Base-by-base conservation (phyloP, 495 filamentous ascomycete species). In the Aspergillus ostianus region DNA sequence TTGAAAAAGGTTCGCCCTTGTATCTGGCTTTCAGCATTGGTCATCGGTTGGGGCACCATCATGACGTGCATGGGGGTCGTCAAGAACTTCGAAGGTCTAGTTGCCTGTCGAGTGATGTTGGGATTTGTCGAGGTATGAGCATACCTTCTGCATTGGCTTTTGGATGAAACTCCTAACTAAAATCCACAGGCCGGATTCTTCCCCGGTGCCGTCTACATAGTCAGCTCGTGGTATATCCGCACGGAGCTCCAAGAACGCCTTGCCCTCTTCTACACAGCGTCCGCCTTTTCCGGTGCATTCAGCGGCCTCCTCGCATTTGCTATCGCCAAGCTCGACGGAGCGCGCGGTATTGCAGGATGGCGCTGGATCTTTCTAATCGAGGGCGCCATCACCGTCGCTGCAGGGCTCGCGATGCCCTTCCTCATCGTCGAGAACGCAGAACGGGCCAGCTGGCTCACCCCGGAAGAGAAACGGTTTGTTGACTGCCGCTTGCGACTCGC, bases 341-440 rank as follows among this genome's bases (percentile, higher is more conserved):
- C 72, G 6, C 60, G 64, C 15, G 67, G 56, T 4, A 64, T 81
- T 48, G 67, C 75, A 57, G 77, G 76, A 1, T 84, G 79, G 82
- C 70, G 80, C 53, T 83, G 81, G 72, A 83, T 85, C 53, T 85
- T 85, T 65, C 63, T 73, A 18, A 72, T 85, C 30, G 84, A 84
- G 59, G 77, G 80, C 0, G 29, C 77, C 13, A 77, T 84, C 56
- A 84, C 82, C 6, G 70, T 76, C 51, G 67, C 69, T 6, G 64
- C 85, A 4, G 73, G 78, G 4, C 41, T 76, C 18, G 47, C 69
- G 18, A 75, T 75, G 13, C 77, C 73, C 20, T 78, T 80, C 65
- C 46, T 47, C 1, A n/a, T 47, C n/a, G n/a, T 21, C 46, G 46
- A 47, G n/a, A 47, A 21, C 12, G n/a, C 46, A n/a, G 17, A n/a